Evolutionary conservation across 164 flowering plant genomes (phyloP).

Genomic region (Protea cynaroides): DNA sequence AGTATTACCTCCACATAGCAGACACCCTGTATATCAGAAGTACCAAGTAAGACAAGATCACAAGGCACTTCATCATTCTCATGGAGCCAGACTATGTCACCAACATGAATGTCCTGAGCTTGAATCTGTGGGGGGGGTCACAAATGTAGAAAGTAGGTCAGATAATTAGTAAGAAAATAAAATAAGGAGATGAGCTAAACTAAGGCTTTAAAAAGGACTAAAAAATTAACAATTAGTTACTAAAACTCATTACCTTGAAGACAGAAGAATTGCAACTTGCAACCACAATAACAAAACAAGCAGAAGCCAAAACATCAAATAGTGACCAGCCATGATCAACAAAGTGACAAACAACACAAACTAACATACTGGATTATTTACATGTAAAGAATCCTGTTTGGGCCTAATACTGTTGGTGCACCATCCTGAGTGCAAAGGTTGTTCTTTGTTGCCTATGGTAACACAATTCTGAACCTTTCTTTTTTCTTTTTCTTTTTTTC

Average conservation of each 20-base stretch:
- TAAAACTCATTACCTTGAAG: too few relatives aligned
- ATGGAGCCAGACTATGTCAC: conserved; percentile 91
- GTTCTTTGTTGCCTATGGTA: too few relatives aligned
- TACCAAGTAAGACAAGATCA: conserved; percentile 93
- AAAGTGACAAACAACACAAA: too few relatives aligned
- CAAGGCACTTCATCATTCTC: conserved; percentile 99
- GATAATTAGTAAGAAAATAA: neutral
- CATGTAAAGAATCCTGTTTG: too few relatives aligned
- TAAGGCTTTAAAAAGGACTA: neutral
- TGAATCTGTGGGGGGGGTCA: conserved; percentile 41
- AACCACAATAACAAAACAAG: neutral
- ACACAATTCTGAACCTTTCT: too few relatives aligned
- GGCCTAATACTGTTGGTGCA: too few relatives aligned
- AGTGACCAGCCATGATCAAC: neutral
- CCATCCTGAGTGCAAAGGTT: too few relatives aligned
- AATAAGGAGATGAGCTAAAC: neutral
- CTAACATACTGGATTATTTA: too few relatives aligned
- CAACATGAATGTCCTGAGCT: conserved; percentile 89
- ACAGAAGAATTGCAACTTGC: too few relatives aligned
- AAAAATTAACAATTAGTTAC: neutral
- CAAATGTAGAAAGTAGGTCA: too few relatives aligned
- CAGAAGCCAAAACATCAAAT: neutral
- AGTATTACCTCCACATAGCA: conserved; percentile 84
- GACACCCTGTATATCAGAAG: conserved; percentile 84
- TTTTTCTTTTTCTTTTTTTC: too few relatives aligned